Conservation (phyloP, 306 rosid species). For the Castanea crenata region DNA sequence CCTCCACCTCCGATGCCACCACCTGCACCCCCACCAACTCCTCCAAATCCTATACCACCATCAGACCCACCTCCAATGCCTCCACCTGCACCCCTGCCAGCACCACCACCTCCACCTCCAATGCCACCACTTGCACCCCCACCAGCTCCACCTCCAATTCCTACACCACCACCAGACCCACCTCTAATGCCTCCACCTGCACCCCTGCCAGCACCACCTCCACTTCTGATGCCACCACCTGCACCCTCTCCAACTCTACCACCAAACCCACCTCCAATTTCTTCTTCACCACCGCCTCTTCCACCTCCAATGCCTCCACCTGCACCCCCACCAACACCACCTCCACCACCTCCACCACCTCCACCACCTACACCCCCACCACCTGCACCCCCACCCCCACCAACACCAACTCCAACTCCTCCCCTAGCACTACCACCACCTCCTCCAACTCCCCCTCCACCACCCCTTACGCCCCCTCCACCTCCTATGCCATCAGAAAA, state of each 20-base stretch:
- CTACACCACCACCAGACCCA: neutral
- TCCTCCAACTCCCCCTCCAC: constrained; percentile 1
- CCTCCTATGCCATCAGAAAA: constrained; percentile 17
- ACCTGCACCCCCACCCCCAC: neutral
- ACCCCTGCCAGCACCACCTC: neutral
- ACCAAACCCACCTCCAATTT: neutral
- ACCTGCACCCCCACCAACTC: neutral
- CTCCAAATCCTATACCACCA: neutral
- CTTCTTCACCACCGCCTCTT: neutral
- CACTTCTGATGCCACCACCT: neutral
- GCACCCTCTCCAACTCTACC: neutral
- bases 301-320: neutral
- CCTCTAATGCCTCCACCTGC: constrained; percentile 17
- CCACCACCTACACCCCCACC: neutral
- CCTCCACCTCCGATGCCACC: neutral
- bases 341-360: neutral
- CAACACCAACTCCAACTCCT: neutral
- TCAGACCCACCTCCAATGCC: neutral
- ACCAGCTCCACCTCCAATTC: too few relatives aligned
- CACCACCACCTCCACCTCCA: constrained; percentile 11
- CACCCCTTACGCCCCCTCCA: neutral
- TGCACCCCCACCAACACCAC: too few relatives aligned
- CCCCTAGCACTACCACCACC: neutral
- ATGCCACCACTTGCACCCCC: constrained; percentile 15
- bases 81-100: constrained; percentile 9